Base-by-base conservation (phyloP, 2,329 filamentous ascomycete species). In the Diatrype stigma region DNA sequence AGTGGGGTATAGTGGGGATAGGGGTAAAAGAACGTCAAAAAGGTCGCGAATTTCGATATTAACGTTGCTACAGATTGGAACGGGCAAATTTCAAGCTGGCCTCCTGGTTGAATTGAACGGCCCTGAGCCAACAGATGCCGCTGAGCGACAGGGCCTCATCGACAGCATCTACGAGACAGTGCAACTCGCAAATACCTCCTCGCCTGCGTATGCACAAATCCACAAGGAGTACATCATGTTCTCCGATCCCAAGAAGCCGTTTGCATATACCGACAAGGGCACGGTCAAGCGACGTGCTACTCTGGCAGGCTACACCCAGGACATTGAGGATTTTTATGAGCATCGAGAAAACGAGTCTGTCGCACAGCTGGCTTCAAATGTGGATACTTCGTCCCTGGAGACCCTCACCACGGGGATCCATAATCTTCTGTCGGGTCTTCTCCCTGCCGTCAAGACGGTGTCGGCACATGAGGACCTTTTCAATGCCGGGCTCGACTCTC, bases 251-350 rank as follows among this genome's bases (percentile, higher is more conserved):
- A 62, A 66, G 3, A 74, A 75, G 58, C 72, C 73, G 0, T 76
- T 79, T 46, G 56, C 69, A 3, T 67, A 63, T 16, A 75, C 76
- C 0, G 69, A 72, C 14, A 79, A 80, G 57, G 71, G 73, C 0
- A 75, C 68, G 0, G 66, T 76, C 3, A 72, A 74, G 58, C 68
- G 74, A 3, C 63, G 63, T 0, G 64, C 67, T 0, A 74, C 75
- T 2, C 50, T 70, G 7, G 53, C 60, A 2, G 60, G 72, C 1
- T 80, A 77, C 46, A 60, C 60, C 2, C 56, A 69, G 1, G 76
- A 78, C 50, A 79, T 80, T 38, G 71, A 78, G 4, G 63, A 66
- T 0, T 63, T 79, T 4, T 80, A 79, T 54, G 51, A 46, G 17
- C 56, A 62, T 2, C 54, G 55, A 7, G 49, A 38, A 21, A 52